Evolutionary conservation across 768 basidiomycete species (phyloP).

Genomic region (Rhodocollybia butyracea): DNA sequence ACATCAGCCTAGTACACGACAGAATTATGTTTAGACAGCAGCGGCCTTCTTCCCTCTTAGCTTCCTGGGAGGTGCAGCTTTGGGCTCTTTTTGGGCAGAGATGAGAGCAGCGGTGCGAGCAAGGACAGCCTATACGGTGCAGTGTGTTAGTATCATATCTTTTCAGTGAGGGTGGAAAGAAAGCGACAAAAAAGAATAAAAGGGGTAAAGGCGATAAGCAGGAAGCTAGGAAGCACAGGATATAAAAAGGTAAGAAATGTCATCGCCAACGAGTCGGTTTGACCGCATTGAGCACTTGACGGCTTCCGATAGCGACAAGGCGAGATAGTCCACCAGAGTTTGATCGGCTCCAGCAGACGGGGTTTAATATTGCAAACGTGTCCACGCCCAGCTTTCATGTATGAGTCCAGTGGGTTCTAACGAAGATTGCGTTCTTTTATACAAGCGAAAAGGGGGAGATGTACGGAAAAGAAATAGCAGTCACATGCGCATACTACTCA

Average conservation of each 20-base stretch:
- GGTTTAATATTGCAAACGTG: constrained; percentile 80
- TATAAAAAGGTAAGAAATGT: constrained; percentile 48
- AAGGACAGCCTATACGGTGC: constrained; percentile 55
- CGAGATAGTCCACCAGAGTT: constrained; percentile 50
- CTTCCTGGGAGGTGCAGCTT: constrained; percentile 65
- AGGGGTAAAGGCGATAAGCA: no score
- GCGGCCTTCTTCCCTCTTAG: constrained; percentile 64
- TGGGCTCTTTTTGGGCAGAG: constrained; percentile 69
- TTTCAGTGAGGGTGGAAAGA: constrained; percentile 11
- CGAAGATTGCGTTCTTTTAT: constrained; percentile 64
- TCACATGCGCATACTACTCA: constrained; percentile 49
- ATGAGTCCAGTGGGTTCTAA: constrained; percentile 86
- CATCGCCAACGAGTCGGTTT: constrained; percentile 72
- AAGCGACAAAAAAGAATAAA: constrained; percentile 14
- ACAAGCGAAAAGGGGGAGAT: neutral
- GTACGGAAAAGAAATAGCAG: constrained; percentile 11
- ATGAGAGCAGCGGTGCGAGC: constrained; percentile 74
- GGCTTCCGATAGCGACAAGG: constrained; percentile 80
- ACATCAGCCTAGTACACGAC: no score
- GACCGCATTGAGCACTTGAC: constrained; percentile 57
- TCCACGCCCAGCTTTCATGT: constrained; percentile 91
- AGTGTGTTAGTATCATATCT: constrained; percentile 25
- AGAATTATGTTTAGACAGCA: neutral
- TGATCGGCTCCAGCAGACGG: constrained; percentile 54
- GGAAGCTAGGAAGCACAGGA: no score